Evolutionary conservation across 495 filamentous ascomycete species (phyloP), one percentile per base, ranked within the genome.

Genomic region (Alectoria sarmentosa): DNA sequence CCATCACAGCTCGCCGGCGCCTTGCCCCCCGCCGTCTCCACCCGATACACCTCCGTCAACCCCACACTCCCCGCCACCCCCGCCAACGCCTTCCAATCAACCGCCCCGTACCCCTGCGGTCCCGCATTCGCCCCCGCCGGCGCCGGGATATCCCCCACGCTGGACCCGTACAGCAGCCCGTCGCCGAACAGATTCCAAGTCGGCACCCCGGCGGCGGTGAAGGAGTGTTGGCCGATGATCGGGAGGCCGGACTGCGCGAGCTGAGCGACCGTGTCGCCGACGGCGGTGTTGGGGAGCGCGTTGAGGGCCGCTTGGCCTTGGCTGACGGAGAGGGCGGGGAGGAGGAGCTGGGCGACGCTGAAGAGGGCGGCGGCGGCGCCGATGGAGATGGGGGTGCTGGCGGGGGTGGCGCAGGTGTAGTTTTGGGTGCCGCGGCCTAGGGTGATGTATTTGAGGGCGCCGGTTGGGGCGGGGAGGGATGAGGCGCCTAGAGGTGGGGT

Each of bases 341-440:
- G 72, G 74, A 86, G 72, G 68, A 86, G 62, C 0, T 37, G 9
- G 0, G 80, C 79, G 30, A 77, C 78, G 61, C 89, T 84, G 74
- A 85, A 87, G 44, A 90, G 82, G 2, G 82, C 83, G 14, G 90
- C 90, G 30, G 84, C 75, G 28, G 88, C 88, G 58, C 52, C 52
- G 52, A 21, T 1, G 52, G 30, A 17, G 28, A 34, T 1, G 52
- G 52, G 52, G 17, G 30, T 11, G 56, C 41, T 65, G 28, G 23
- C n/a, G 30, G 28, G 5, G 37, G 60, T 37, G 71, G 67, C 30
- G 71, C 88, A 90, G 30, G 82, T 87, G 77, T 91, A 91, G 78
- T 91, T 91, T 69, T 91, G 88, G 65, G 86, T 84, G 62, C 89
- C 89, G 44, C 85, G 85, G 67, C 89, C 89, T 60, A 90, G 64